Evolutionary conservation across 805 yeast genomes (phyloP).

Genomic region (Nakazawaea holstii): DNA sequence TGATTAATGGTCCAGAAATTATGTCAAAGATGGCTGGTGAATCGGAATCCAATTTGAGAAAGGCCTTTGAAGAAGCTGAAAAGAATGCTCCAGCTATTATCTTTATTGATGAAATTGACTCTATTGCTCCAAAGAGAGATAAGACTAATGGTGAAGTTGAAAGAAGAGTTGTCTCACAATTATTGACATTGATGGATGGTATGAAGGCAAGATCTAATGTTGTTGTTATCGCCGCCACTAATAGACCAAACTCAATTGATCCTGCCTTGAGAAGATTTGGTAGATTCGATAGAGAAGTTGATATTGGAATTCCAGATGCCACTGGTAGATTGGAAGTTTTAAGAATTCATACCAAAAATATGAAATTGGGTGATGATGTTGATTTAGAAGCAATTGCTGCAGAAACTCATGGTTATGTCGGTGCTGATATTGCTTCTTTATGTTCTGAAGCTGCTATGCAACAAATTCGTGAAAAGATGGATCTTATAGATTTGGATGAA

Average conservation of each 20-base stretch:
- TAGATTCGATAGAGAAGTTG: constrained; percentile 82
- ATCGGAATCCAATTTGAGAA: constrained; percentile 92
- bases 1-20: constrained; percentile 98
- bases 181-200: constrained; percentile 98
- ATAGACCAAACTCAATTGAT: constrained; percentile 81
- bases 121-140: constrained; percentile 99
- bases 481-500: constrained; percentile 89
- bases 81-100: constrained; percentile 97
- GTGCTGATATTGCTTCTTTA: constrained; percentile 96
- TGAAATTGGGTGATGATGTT: constrained; percentile 93
- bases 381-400: constrained; percentile 94
- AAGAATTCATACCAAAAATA: constrained; percentile 96
- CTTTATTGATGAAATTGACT: constrained; percentile 97
- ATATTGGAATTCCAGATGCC: constrained; percentile 94
- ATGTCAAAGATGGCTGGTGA: constrained; percentile 99
- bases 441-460: constrained; percentile 99
- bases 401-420: constrained; percentile 99
- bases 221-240: constrained; percentile 97
- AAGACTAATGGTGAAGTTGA: constrained; percentile 99
- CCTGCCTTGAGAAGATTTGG: constrained; percentile 85
- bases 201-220: constrained; percentile 99
- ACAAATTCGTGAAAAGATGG: constrained; percentile 99
- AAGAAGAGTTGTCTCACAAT: constrained; percentile 97
- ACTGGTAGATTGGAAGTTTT: constrained; percentile 96
- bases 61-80: constrained; percentile 99